Conservation (phyloP, 2,329 filamentous ascomycete genomes). For the Tolypocladium inflatum region DNA sequence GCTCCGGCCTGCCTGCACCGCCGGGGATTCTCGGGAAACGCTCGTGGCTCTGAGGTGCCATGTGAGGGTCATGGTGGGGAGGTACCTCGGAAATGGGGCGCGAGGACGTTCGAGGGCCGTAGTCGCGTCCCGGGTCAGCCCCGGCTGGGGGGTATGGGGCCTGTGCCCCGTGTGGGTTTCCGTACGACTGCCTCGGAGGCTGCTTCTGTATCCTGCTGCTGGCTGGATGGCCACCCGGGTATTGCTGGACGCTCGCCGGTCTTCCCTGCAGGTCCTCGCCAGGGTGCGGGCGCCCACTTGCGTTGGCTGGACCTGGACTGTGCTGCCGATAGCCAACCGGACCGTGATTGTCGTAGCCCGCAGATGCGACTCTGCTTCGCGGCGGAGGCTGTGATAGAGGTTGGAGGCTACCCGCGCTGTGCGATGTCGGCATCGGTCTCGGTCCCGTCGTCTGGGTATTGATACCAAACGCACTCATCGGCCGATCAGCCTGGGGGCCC, state of each 20-base stretch:
- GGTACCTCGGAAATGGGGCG: slow-evolving; percentile 10
- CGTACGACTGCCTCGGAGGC: slow-evolving; percentile 8
- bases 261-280: slow-evolving; percentile 11
- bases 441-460: slow-evolving; percentile 30
- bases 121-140: slow-evolving; percentile 22
- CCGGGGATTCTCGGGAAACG: slow-evolving; percentile 21
- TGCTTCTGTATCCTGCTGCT: slow-evolving; percentile 20
- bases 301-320: slow-evolving; percentile 23
- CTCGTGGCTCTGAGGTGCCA: slow-evolving; percentile 11
- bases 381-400: slow-evolving; percentile 21
- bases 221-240: slow-evolving; percentile 18
- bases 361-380: slow-evolving; percentile 32
- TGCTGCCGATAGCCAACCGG: slow-evolving; percentile 30
- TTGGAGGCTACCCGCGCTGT: slow-evolving; percentile 37
- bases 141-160: slow-evolving; percentile 8
- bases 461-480: slow-evolving; percentile 44
- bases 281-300: slow-evolving; percentile 9
- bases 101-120: slow-evolving; percentile 25
- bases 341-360: slow-evolving; percentile 34
- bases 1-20: slow-evolving; percentile 18
- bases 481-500: slow-evolving; percentile 37
- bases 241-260: slow-evolving; percentile 16
- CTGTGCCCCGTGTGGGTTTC: neutral
- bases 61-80: slow-evolving; percentile 7
- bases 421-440: slow-evolving; percentile 29